These are phyloP conservation scores for Magnusiomyces magnusii DNA, from an alignment of 1,139 yeast species.

Conservation along the genomic window DNA sequence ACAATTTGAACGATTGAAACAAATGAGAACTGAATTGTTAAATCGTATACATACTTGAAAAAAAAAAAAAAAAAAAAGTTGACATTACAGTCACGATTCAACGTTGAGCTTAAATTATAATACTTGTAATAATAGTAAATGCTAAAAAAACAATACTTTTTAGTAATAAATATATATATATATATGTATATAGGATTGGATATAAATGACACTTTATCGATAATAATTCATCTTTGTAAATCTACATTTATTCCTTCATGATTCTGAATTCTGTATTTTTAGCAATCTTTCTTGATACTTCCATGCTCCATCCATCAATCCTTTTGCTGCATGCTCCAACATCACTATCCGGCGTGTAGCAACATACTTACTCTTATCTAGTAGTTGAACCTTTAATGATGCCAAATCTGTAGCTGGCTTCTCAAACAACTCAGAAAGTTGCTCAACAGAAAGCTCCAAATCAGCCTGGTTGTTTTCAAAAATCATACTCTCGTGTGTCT, in stretches of 20 bases:
- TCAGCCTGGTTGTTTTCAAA: slow-evolving; percentile 72
- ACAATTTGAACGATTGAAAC: neutral
- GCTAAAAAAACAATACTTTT: too few relatives aligned
- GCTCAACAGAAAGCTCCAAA: slow-evolving; percentile 69
- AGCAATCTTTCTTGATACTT: slow-evolving; percentile 18
- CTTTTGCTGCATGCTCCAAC: slow-evolving; percentile 32
- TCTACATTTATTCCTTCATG: neutral
- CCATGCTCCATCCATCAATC: slow-evolving; percentile 33
- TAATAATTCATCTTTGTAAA: too few relatives aligned
- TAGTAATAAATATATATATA: neutral
- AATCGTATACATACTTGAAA: neutral
- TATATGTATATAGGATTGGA: neutral
- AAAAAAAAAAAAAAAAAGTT: too few relatives aligned
- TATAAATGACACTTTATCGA: neutral
- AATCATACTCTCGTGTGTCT: slow-evolving; percentile 40
- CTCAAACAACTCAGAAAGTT: slow-evolving; percentile 60
- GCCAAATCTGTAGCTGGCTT: slow-evolving; percentile 31
- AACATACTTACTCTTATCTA: slow-evolving; percentile 36
- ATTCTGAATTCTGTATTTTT: neutral
- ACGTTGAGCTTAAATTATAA: too few relatives aligned
- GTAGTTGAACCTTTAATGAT: slow-evolving; percentile 27
- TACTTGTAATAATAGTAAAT: too few relatives aligned
- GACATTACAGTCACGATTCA: neutral
- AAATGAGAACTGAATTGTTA: neutral
- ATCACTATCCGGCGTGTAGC: slow-evolving; percentile 30